Base-by-base conservation (phyloP, 306 rosid species). In the Acmispon strigosus region DNA sequence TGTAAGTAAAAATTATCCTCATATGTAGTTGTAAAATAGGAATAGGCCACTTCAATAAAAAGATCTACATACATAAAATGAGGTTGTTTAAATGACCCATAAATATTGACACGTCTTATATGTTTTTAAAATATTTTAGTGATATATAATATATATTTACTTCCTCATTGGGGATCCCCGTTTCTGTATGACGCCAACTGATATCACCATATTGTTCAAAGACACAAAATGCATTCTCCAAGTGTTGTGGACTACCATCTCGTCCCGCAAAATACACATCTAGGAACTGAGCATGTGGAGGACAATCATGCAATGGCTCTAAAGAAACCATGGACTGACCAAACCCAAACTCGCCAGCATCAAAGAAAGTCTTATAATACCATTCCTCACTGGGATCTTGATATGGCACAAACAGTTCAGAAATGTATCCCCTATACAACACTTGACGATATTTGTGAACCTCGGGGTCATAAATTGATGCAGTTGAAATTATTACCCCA, bases 361-460 rank as follows among this genome's bases (percentile, higher is more conserved):
- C 84, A 8, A 80, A 80, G 27, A 69, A 75, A 0, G 84, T 80
- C 80, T 75, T 80, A 4, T 75, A 80, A 44, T 62, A 80, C 84
- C 84, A 80, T 10, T 80, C 84, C 13, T 80, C 84, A 1, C 15
- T 62, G 14, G 84, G 84, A 18, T 80, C 84, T 60, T 80, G 80
- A 50, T 80, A 75, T 13, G 84, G 84, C 53, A 80, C 84, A 2
- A 70, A 80, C 10, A 80, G 18, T 52, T 80, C 84, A 0, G 80
- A 80, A 7, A 80, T 63, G 29, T 22, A 80, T 2, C 84, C 84
- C 69, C 80, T 80, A 61, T 80, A 80, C 3, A 80, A 5, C 1
- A 80, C 80, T 9, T 19, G 36, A 1, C 84, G 80, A n/a, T 45
- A 49, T 47, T 75, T 75, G 29, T 80, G 74, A 11, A 56, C 14